phyloP scores from a whole-genome alignment of 2,329 filamentous ascomycete species.

The Penicillium sp. region DNA sequence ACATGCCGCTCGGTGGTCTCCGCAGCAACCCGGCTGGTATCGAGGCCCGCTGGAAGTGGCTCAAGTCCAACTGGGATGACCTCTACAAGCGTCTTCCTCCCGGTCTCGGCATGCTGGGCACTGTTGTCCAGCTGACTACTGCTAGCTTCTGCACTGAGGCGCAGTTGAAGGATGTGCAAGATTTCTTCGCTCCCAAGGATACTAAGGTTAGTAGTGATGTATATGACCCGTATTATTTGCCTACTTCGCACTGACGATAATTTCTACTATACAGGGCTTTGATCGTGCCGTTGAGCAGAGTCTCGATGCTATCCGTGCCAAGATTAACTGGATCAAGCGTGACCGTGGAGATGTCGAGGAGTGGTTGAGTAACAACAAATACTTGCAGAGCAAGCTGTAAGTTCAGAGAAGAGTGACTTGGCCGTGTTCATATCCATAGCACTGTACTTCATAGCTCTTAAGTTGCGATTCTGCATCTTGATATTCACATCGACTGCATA shows the following conservation, averaged over 20 bases:
- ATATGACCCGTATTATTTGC: not conserved
- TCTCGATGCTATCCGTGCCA: constrained; percentile 77
- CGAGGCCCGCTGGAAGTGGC: constrained; percentile 74
- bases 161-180: constrained; percentile 70
- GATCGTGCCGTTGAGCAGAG: constrained; percentile 88
- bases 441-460: not conserved
- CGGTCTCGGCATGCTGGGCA: constrained; percentile 79
- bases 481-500: too few relatives aligned
- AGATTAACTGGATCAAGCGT: constrained; percentile 73
- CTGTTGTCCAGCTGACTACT: constrained; percentile 77
- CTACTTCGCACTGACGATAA: constrained; percentile 13
- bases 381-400: constrained; percentile 45
- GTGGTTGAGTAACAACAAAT: constrained; percentile 67
- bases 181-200: constrained; percentile 77
- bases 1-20: constrained; percentile 77
- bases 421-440: not conserved
- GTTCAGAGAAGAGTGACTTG: not conserved
- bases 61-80: constrained; percentile 84
- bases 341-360: constrained; percentile 71
- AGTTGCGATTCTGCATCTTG: too few relatives aligned
- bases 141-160: constrained; percentile 72
- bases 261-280: constrained; percentile 54
- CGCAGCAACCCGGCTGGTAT: constrained; percentile 74
- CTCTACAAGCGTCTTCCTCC: constrained; percentile 78
- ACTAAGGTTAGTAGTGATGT: constrained; percentile 57